Percentiles rank a stretch among this genome's conserved stretches.
Evolutionary conservation across 2,329 filamentous ascomycete species (phyloP).

Genomic region (Alternaria viburni): DNA sequence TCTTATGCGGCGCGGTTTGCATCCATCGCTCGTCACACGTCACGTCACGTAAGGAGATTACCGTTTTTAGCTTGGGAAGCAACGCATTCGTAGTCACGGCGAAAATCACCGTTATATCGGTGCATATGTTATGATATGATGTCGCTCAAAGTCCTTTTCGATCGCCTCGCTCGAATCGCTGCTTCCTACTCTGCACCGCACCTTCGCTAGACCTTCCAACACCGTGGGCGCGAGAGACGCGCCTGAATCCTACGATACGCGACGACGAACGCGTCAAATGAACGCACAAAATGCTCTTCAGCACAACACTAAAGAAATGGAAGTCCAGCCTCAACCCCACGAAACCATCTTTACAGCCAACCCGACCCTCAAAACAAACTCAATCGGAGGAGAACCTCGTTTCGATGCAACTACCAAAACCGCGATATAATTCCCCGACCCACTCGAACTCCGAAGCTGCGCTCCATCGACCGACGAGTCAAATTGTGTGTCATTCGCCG

Average conservation of each 20-base stretch:
- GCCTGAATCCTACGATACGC: neutral
- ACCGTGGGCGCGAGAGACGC: neutral
- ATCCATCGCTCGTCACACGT: neutral
- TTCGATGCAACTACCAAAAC: neutral
- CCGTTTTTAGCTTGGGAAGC: neutral
- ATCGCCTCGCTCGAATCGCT: neutral
- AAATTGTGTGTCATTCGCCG: slow-evolving; percentile 5
- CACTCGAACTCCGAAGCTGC: neutral
- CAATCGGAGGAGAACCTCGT: slow-evolving; percentile 7
- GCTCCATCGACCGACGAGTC: neutral
- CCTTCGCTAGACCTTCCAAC: neutral
- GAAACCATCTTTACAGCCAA: neutral
- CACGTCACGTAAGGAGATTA: neutral
- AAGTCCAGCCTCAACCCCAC: neutral
- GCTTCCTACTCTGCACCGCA: neutral
- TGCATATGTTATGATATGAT: neutral
- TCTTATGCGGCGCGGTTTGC: neutral
- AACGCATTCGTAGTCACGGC: neutral
- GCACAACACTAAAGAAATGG: neutral
- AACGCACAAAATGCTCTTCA: neutral
- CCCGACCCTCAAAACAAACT: neutral
- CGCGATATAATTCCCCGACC: neutral
- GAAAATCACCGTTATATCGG: neutral
- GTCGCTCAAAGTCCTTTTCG: neutral
- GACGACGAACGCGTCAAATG: neutral